These are phyloP conservation scores for Candida suzukii DNA, from an alignment of 805 yeast species.

Conservation along the genomic window DNA sequence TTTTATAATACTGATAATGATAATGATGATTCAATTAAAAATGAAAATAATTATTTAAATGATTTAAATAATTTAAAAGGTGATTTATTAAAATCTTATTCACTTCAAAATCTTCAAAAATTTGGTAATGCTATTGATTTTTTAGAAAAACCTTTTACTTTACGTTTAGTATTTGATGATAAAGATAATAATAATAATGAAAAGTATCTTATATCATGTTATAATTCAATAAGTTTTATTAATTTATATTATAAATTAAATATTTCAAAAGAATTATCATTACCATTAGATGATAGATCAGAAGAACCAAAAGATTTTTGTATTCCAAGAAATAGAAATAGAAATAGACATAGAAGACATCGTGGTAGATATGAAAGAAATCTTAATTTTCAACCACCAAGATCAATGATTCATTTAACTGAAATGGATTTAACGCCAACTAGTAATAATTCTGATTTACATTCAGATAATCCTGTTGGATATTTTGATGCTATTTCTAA, in stretches of 20 bases:
- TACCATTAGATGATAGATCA: slow-evolving; percentile 22
- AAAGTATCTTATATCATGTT: slow-evolving; percentile 20
- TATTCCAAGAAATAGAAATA: slow-evolving; percentile 19
- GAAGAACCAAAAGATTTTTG: slow-evolving; percentile 21
- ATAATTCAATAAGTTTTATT: slow-evolving; percentile 19
- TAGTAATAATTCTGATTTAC: no score
- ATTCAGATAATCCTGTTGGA: no score
- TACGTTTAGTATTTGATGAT: slow-evolving; percentile 21
- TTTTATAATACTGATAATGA: background rate
- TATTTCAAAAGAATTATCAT: slow-evolving; percentile 24
- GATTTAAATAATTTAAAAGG: slow-evolving; percentile 3
- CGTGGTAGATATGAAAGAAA: background rate
- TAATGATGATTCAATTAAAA: background rate
- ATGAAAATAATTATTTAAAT: background rate
- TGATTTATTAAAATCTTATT: slow-evolving; percentile 10
- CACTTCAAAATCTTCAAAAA: slow-evolving; percentile 23
- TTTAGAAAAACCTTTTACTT: slow-evolving; percentile 21
- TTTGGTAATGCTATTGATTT: slow-evolving; percentile 27
- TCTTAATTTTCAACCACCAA: no score
- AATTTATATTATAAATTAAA: slow-evolving; percentile 24
- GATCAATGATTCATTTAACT: no score
- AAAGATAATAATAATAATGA: slow-evolving; percentile 16
- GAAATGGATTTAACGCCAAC: no score
- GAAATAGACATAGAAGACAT: background rate
- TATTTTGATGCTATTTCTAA: no score